These are phyloP conservation scores for Apocynum venetum DNA, from an alignment of 257 asterid genomes.

Conservation along the genomic window DNA sequence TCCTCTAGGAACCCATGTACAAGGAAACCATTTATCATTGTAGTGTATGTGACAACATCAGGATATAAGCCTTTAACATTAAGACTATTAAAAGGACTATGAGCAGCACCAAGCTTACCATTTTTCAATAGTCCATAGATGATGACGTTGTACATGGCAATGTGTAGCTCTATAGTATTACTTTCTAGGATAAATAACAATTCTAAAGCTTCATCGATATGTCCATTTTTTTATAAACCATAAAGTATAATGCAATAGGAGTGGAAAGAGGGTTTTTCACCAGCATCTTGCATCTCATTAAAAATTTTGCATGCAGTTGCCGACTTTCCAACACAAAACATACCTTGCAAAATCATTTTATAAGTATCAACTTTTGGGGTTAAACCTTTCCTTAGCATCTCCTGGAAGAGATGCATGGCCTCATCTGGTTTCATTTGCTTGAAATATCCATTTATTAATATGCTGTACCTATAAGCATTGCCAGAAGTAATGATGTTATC, in stretches of 20 bases:
- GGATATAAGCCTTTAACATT: neutral
- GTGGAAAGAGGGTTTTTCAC: neutral
- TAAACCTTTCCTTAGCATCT: slow-evolving; percentile 2
- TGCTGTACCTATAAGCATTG: slow-evolving; percentile 17
- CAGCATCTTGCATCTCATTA: neutral
- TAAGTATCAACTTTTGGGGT: slow-evolving; percentile 10
- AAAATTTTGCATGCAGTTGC: neutral
- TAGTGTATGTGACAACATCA: neutral
- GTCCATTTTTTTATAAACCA: slow-evolving; percentile 13
- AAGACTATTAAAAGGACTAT: neutral
- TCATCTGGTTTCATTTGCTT: slow-evolving; percentile 25
- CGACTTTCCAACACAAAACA: neutral
- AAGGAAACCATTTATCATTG: neutral
- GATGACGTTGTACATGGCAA: neutral
- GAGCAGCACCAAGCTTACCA: neutral
- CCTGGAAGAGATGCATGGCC: slow-evolving; percentile 20
- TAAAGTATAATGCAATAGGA: neutral
- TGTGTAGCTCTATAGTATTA: neutral
- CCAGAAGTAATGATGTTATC: slow-evolving; percentile 16
- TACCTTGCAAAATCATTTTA: slow-evolving; percentile 19
- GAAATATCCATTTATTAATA: slow-evolving; percentile 29
- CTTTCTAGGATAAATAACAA: neutral
- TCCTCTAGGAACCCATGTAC: neutral
- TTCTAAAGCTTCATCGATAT: slow-evolving; percentile 14
- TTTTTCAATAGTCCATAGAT: slow-evolving; percentile 6